phyloP scores from a whole-genome alignment of 495 filamentous ascomycete species.

The Articulospora tetracladia region DNA sequence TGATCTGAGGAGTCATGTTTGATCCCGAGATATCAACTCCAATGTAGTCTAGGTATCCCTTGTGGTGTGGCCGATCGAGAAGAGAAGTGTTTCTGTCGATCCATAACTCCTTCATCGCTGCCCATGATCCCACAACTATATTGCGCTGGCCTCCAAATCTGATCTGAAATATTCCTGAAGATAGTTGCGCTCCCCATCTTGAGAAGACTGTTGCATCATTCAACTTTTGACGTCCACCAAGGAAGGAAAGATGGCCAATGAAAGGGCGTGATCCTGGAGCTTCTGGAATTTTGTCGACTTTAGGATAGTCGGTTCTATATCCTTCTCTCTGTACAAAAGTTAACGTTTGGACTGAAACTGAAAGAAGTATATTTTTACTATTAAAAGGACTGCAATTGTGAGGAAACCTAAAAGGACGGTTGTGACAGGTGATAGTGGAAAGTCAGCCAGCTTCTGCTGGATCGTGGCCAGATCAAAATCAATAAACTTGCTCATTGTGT shows the following conservation, averaged over 20 bases:
- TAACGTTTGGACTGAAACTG: too few species aligned
- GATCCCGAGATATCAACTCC: conserved; percentile 1
- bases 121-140: neutral
- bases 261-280: conserved; percentile 2
- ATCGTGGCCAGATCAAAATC: neutral
- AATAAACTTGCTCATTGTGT: neutral
- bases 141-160: conserved; percentile 1
- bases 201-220: conserved; percentile 3
- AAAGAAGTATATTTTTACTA: too few species aligned
- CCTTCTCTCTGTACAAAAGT: too few species aligned
- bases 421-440: neutral
- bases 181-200: neutral
- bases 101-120: conserved; percentile 6
- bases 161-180: conserved; percentile 5
- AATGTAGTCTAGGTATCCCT: neutral
- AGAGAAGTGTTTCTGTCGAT: neutral
- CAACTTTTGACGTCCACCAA: neutral
- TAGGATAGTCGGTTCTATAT: neutral
- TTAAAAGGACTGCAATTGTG: neutral
- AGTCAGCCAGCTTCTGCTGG: neutral
- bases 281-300: neutral
- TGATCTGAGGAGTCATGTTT: neutral
- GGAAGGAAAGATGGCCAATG: neutral
- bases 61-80: conserved; percentile 1
- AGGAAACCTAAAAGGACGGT: neutral